Evolutionary conservation across 2,329 filamentous ascomycete species (phyloP).

Genomic region (Diaporthe sp.): DNA sequence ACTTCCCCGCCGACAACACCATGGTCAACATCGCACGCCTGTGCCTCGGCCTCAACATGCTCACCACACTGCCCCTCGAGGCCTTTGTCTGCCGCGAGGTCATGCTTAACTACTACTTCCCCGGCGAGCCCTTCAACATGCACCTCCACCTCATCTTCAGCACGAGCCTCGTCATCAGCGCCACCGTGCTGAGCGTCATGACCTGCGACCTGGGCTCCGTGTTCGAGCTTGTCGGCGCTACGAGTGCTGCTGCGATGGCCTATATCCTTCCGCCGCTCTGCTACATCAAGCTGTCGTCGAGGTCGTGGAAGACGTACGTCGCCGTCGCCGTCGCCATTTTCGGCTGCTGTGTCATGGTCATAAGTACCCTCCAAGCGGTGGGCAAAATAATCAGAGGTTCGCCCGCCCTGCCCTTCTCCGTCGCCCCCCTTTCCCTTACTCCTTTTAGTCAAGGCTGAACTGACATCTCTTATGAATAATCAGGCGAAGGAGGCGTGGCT

Average conservation of each 20-base stretch:
- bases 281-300: conserved; percentile 91
- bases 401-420: not conserved
- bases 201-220: conserved; percentile 96
- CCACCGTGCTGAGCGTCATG: conserved; percentile 82
- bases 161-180: conserved; percentile 82
- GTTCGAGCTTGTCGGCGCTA: conserved; percentile 96
- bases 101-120: conserved; percentile 87
- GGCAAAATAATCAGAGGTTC: conserved; percentile 50
- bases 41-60: conserved; percentile 98
- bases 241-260: conserved; percentile 91
- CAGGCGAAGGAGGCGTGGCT: conserved; percentile 48
- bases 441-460: not conserved
- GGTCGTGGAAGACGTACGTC: conserved; percentile 55
- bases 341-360: conserved; percentile 49
- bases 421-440: no score
- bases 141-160: conserved; percentile 90
- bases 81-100: conserved; percentile 98
- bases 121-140: conserved; percentile 81
- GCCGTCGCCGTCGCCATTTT: conserved; percentile 49
- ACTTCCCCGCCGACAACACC: conserved; percentile 90
- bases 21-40: conserved; percentile 96
- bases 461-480: not conserved
- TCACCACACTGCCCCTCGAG: conserved; percentile 95
- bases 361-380: conserved; percentile 49
- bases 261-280: conserved; percentile 96